A percentile compares a stretch with the other conserved stretches of the same genome.
These are phyloP conservation scores for Penicillium egyptiacum DNA, from an alignment of 495 filamentous ascomycete genomes.

Conservation along the genomic window DNA sequence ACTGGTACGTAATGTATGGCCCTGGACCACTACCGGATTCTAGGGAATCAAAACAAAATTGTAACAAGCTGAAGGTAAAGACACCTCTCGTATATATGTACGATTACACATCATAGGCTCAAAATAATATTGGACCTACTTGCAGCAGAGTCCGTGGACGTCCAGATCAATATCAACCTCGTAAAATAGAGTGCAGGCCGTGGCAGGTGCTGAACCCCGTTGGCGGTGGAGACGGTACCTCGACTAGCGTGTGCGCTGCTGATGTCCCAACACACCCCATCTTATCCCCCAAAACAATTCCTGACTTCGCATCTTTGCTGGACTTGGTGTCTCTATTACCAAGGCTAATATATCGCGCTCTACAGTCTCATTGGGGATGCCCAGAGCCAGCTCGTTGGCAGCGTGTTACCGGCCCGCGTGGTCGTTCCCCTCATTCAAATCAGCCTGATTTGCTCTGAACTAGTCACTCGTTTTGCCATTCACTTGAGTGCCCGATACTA, in stretches of 20 bases:
- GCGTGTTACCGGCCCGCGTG: constrained; percentile 20
- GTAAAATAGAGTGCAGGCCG: background rate
- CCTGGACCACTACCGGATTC: background rate
- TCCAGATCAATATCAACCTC: background rate
- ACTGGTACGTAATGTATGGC: background rate
- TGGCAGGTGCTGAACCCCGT: background rate
- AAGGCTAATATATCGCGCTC: background rate
- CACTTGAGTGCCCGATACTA: background rate
- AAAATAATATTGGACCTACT: too few species aligned
- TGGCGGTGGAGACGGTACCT: constrained; percentile 15
- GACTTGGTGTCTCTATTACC: background rate
- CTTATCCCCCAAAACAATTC: background rate
- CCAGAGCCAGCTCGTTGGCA: constrained; percentile 10
- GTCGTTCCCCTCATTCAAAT: constrained; percentile 18
- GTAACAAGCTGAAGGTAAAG: background rate
- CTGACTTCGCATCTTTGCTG: background rate
- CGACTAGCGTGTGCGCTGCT: constrained; percentile 12
- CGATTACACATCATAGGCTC: too few species aligned
- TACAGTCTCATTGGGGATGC: constrained; percentile 9
- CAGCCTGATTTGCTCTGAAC: background rate
- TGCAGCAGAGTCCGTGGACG: background rate
- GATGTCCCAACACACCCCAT: constrained; percentile 1
- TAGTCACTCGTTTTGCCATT: constrained; percentile 9
- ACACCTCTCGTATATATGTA: background rate
- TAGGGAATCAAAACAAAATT: background rate